A percentile compares a stretch with the other conserved stretches of the same genome.
Conservation (phyloP, 1,139 yeast genomes). For the Yamadazyma songkhlaensis region DNA sequence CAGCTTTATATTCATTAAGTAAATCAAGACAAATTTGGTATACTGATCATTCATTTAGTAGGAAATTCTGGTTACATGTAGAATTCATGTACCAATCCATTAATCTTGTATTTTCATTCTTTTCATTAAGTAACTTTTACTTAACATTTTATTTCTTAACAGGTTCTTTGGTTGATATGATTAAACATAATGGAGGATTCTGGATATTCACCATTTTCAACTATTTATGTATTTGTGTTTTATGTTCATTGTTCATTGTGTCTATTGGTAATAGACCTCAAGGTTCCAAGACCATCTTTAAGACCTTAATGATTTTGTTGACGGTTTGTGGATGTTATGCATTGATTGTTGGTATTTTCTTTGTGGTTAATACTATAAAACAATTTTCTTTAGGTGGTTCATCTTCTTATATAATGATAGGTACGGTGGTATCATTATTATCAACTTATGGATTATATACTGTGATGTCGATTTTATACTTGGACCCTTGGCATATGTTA, state of each 20-base stretch:
- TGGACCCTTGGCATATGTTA: slow-evolving; percentile 94
- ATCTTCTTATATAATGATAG: slow-evolving; percentile 56
- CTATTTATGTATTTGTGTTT: slow-evolving; percentile 73
- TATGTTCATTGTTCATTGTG: slow-evolving; percentile 82
- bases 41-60: slow-evolving; percentile 74
- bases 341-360: slow-evolving; percentile 75
- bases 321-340: slow-evolving; percentile 83
- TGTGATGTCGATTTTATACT: slow-evolving; percentile 71
- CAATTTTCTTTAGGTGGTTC: slow-evolving; percentile 36
- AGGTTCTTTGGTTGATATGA: slow-evolving; percentile 62
- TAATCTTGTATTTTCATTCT: slow-evolving; percentile 77
- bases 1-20: slow-evolving; percentile 83
- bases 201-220: slow-evolving; percentile 81
- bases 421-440: slow-evolving; percentile 77
- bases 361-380: slow-evolving; percentile 58
- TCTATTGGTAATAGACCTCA: slow-evolving; percentile 97
- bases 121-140: slow-evolving; percentile 86
- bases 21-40: slow-evolving; percentile 80
- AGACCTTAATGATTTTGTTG: slow-evolving; percentile 65
- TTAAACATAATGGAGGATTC: slow-evolving; percentile 58
- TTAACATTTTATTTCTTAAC: slow-evolving; percentile 90
- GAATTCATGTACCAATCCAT: slow-evolving; percentile 83
- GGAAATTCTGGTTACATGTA: slow-evolving; percentile 77
- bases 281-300: slow-evolving; percentile 70
- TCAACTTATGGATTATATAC: slow-evolving; percentile 93